Evolutionary conservation across 306 rosid species (phyloP), one percentile per base, ranked within the genome.

Genomic region (Purshia tridentata): DNA sequence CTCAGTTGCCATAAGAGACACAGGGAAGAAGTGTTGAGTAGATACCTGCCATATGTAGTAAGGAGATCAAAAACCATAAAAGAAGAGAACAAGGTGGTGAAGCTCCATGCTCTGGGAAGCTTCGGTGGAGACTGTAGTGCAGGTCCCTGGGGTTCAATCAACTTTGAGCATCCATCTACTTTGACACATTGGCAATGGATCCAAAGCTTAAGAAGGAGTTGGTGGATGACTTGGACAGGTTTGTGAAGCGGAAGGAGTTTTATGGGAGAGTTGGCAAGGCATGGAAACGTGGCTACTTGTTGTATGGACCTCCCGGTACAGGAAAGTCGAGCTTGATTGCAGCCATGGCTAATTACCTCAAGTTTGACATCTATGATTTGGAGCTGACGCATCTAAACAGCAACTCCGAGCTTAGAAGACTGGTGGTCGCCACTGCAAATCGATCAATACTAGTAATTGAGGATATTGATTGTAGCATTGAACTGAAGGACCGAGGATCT

Each of bases 301-400:
- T 83, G 23, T 80, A 80, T 76, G 88, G 90, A 11, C 90, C 92
- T 57, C 88, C 90, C 3, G 87, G 90, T 1, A 88, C 92, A 0
- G 88, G 90, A 6, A 86, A 86, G 51, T 77, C 90, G 0, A 88
- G 92, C 62, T 59, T 86, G 70, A 72, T 88, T 64, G 87, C 87
- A 18, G 81, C 88, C 63, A 84, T 88, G 93, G 84, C 84, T 22
- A 67, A 80, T 61, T 68, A 86, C 66, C 84, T 88, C 3, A 80
- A 77, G 80, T 88, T 79, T 59, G 83, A 86, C 65, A 53, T 86
- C 47, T 88, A 84, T 56, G 90, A 88, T 22, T 73, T 88, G 75
- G 91, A 86, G 80, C 93, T 82, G 29, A 71, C 87, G 0, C 2
- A 7, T 19, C 44, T 84, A 1, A 4, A 0, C 0, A 23, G 37